Evolutionary conservation across 225 moss, liverwort and hornwort genomes (phyloP).

Genomic region (Pleurozium schreberi): DNA sequence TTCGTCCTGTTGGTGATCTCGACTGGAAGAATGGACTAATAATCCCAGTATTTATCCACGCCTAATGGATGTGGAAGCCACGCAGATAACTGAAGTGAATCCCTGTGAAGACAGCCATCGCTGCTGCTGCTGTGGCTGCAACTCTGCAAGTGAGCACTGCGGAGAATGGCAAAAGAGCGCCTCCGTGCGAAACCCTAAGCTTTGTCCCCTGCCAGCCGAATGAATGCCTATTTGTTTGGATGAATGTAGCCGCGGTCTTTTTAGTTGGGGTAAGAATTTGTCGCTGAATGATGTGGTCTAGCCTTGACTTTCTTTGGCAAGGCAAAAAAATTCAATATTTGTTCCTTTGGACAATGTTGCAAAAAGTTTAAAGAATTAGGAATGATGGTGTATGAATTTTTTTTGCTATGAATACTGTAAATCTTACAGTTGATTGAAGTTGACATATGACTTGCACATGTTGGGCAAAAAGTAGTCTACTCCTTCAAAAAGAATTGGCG

Average conservation of each 20-base stretch:
- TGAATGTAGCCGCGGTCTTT: not conserved
- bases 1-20: not conserved
- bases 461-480: not conserved
- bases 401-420: no score
- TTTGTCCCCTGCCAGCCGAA: not conserved
- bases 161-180: not conserved
- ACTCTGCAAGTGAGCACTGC: not conserved
- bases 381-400: not conserved
- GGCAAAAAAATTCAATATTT: not conserved
- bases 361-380: no score
- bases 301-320: not conserved
- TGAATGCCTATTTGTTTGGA: not conserved
- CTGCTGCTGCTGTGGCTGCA: not conserved
- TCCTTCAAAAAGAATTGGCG: accelerated
- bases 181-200: not conserved
- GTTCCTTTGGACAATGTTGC: accelerated
- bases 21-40: not conserved
- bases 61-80: not conserved
- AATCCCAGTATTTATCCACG: not conserved
- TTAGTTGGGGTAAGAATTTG: not conserved
- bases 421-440: not conserved
- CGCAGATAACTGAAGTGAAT: not conserved
- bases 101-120: not conserved
- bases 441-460: accelerated
- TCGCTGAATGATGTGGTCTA: not conserved